Evolutionary conservation across 352 stramenopile genomes (phyloP).

Genomic region (Elongisporangium prolatum): DNA sequence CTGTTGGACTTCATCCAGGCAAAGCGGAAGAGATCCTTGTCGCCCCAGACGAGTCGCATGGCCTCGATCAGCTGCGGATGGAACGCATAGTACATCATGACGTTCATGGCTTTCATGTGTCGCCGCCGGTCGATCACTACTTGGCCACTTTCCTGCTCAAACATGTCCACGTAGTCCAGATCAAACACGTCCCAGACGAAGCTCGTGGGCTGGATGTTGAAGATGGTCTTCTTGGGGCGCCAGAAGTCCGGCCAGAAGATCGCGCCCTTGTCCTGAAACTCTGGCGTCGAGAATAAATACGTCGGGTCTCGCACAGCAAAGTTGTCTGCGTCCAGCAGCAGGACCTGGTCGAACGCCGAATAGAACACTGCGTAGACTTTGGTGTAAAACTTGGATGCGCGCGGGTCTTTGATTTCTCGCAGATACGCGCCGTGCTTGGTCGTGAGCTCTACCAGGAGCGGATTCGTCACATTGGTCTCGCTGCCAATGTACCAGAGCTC

Average conservation of each 20-base stretch:
- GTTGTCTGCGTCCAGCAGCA: conserved; percentile 78
- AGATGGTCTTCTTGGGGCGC: conserved; percentile 63
- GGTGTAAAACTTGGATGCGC: conserved; percentile 50
- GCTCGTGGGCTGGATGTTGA: conserved; percentile 62
- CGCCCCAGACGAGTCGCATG: conserved; percentile 57
- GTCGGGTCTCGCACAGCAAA: conserved; percentile 60
- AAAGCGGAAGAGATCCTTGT: conserved; percentile 80
- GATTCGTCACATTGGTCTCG: conserved; percentile 39
- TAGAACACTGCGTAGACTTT: conserved; percentile 77
- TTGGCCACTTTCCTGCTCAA: conserved; percentile 78
- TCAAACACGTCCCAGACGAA: conserved; percentile 69
- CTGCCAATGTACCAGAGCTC: conserved; percentile 65
- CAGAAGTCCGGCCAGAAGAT: conserved; percentile 85
- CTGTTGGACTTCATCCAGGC: conserved; percentile 69
- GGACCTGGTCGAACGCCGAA: conserved; percentile 63
- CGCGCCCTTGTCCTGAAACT: conserved; percentile 43
- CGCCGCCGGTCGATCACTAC: conserved; percentile 52
- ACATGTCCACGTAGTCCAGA: conserved; percentile 52
- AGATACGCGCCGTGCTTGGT: conserved; percentile 36
- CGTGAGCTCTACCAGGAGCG: conserved; percentile 37
- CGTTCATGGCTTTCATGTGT: conserved; percentile 41
- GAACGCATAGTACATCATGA: conserved; percentile 62
- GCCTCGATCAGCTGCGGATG: conserved; percentile 36
- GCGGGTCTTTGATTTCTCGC: conserved; percentile 56
- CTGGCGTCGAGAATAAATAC: conserved; percentile 47